phyloP scores from a whole-genome alignment of 73 alveolate genomes.

The Tetrahymena thermophila region DNA sequence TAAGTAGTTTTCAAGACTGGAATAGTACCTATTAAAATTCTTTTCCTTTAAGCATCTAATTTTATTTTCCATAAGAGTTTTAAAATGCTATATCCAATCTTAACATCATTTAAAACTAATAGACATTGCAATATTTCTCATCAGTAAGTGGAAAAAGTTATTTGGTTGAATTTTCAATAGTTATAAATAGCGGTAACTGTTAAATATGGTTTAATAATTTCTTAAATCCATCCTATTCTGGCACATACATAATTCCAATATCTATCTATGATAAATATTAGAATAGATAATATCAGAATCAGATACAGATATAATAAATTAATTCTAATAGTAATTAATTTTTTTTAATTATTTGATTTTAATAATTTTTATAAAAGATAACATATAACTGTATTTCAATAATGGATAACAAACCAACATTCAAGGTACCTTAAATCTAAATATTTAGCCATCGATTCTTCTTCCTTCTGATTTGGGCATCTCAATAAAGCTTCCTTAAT shows the following conservation, averaged over 20 bases:
- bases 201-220: not conserved
- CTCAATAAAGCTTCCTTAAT: not conserved
- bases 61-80: not conserved
- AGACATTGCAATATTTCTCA: not conserved
- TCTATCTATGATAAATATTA: not conserved
- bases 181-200: not conserved
- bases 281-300: not conserved
- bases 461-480: not conserved
- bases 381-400: not conserved
- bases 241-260: not conserved
- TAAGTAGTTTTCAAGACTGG: not conserved
- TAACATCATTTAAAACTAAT: no score
- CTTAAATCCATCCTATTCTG: not conserved
- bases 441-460: not conserved
- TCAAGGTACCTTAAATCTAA: not conserved
- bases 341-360: not conserved
- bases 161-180: not conserved
- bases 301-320: not conserved
- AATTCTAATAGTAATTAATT: not conserved
- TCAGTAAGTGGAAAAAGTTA: not conserved
- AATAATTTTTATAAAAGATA: not conserved
- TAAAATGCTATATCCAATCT: not conserved
- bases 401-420: not conserved
- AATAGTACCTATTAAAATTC: not conserved
- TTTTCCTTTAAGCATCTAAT: no score